These are phyloP conservation scores for Rhizopogon rudus DNA, from an alignment of 768 basidiomycete genomes.

Conservation along the genomic window DNA sequence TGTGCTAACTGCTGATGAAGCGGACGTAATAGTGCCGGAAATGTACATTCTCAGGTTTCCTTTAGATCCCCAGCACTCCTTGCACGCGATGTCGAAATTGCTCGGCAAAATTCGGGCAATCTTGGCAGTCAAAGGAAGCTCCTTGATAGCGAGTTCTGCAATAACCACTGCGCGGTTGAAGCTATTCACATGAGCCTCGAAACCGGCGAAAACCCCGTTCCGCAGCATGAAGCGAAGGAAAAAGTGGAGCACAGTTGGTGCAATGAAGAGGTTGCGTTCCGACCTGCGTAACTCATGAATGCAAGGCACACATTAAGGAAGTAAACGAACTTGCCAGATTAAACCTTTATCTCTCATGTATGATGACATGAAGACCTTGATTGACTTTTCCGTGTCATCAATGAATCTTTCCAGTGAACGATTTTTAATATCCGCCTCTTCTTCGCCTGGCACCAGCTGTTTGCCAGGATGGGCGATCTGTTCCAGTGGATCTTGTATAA, in stretches of 20 bases:
- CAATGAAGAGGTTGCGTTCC: slow-evolving; percentile 34
- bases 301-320: background rate
- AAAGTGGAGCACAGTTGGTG: slow-evolving; percentile 40
- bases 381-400: slow-evolving; percentile 50
- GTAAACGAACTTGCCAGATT: slow-evolving; percentile 44
- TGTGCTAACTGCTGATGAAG: slow-evolving; percentile 1
- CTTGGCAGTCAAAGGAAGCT: slow-evolving; percentile 37
- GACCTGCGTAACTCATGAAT: slow-evolving; percentile 29
- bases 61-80: slow-evolving; percentile 43
- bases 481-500: slow-evolving; percentile 26
- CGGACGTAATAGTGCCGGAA: background rate
- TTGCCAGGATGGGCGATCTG: slow-evolving; percentile 25
- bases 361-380: slow-evolving; percentile 67
- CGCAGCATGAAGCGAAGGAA: slow-evolving; percentile 43
- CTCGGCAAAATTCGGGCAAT: slow-evolving; percentile 36
- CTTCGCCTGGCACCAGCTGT: slow-evolving; percentile 17
- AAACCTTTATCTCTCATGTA: slow-evolving; percentile 61
- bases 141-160: slow-evolving; percentile 30
- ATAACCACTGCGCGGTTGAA: slow-evolving; percentile 43
- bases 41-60: slow-evolving; percentile 24
- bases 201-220: slow-evolving; percentile 35
- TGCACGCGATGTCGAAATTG: slow-evolving; percentile 44
- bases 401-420: slow-evolving; percentile 46
- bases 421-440: slow-evolving; percentile 7
- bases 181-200: slow-evolving; percentile 12